phyloP scores from a whole-genome alignment of 306 rosid species.

The Citrullus colocynthis region DNA sequence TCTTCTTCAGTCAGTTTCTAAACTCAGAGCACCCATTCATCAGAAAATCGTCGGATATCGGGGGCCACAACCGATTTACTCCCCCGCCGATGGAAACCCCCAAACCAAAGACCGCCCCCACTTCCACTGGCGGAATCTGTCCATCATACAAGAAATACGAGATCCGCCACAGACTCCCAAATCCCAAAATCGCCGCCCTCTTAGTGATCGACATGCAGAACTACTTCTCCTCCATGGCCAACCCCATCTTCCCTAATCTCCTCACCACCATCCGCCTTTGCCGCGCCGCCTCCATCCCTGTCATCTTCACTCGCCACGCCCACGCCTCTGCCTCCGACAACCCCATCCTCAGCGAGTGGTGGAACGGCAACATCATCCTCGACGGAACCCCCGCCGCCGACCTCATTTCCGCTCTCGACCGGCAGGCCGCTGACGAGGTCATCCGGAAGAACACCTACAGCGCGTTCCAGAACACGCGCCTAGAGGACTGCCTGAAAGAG shows the following conservation, averaged over 20 bases:
- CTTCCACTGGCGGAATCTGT: not conserved
- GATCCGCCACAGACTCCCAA: conserved; percentile 34
- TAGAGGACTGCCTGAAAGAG: conserved; percentile 38
- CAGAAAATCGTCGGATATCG: not conserved
- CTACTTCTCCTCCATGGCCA: conserved; percentile 32
- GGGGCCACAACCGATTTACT: not conserved
- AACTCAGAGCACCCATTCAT: not conserved
- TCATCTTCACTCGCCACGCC: conserved; percentile 63
- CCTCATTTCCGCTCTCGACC: conserved; percentile 32
- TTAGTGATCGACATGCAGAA: conserved; percentile 57
- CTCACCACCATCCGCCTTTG: conserved; percentile 50
- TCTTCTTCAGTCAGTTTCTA: not conserved
- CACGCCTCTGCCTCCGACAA: conserved; percentile 35
- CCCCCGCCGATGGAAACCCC: not conserved
- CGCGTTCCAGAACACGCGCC: conserved; percentile 26
- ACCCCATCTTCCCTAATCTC: conserved; percentile 37
- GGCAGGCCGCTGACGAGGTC: conserved; percentile 13
- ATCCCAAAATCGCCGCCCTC: conserved; percentile 38
- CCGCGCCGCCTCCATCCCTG: conserved; percentile 45
- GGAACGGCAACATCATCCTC: conserved; percentile 40
- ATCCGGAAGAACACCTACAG: conserved; percentile 51
- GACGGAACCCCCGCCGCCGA: conserved; percentile 44
- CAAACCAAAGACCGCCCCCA: not conserved
- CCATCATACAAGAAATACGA: conserved; percentile 34
- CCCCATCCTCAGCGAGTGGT: conserved; percentile 55